Evolutionary conservation across 345 rosid genomes (phyloP), one percentile per base, ranked within the genome.

Genomic region (Linum trigynum): DNA sequence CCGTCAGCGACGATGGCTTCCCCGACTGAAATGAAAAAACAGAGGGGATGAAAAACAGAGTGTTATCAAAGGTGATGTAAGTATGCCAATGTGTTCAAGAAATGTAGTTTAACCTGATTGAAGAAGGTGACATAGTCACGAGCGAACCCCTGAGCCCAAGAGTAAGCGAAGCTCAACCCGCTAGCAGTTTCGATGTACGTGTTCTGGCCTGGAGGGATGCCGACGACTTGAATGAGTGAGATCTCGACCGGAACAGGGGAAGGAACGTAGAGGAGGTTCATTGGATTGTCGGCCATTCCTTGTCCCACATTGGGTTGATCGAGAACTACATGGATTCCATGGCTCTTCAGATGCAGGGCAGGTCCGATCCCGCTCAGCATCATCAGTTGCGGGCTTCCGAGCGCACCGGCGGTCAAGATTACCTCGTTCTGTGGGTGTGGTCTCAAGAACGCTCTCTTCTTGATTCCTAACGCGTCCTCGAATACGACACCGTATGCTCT

Each of bases 301-400:
- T 82, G 84, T 3, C 98, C 98, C 17, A 91, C 89, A 80, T 79
- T 69, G 0, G 89, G 87, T 32, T 85, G 87, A 45, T 91, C 81
- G 51, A 80, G 36, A 62, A 88, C 64, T 5, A 84, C 85, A 4
- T 71, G 55, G 15, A 91, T 77, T 17, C 83, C 79, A 3, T 79
- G 80, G 39, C 70, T 51, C 15, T 15, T 15, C 16, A 89, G 92
- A 36, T 82, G 84, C 10, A 62, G 8, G 23, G 43, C 67, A 1
- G 98, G 98, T 50, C 96, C 98, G 9, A 91, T 74, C 0, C 96
- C 95, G 40, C 95, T 91, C 17, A 91, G 63, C 96, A 91, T 81
- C 66, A 92, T 57, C 39, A 87, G 40, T 14, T 87, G 96, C 3
- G 96, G 98, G 81, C 98, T 92, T 39, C 96, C 95, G 0, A 92